Percentiles rank a stretch among this genome's conserved stretches.
Conservation (phyloP, 371 early-diverging fungal genomes). For the Chytridiales sp. region DNA sequence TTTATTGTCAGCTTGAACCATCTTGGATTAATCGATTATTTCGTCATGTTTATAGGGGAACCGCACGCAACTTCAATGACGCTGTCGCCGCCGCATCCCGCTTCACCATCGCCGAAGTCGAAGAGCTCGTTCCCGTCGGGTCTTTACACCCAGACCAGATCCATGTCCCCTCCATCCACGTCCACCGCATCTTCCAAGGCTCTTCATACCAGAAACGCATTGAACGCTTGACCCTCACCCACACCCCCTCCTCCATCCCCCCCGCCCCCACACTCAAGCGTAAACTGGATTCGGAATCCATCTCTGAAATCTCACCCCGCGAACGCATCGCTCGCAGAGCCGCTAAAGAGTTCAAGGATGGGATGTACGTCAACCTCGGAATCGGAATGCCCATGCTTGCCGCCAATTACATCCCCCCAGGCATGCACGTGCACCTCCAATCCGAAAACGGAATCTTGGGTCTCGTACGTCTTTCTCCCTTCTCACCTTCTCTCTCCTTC, state of each 20-base stretch:
- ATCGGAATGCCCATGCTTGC: conserved; percentile 77
- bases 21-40: no score
- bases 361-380: conserved; percentile 69
- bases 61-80: conserved; percentile 71
- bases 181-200: conserved; percentile 64
- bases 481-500: neutral
- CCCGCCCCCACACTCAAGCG: no score
- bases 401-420: conserved; percentile 62
- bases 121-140: conserved; percentile 71
- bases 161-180: conserved; percentile 67
- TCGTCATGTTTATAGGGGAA: conserved; percentile 48
- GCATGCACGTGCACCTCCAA: conserved; percentile 65
- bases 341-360: conserved; percentile 69
- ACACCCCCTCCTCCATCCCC: no score
- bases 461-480: conserved; percentile 21
- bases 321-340: conserved; percentile 66
- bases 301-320: no score
- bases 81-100: conserved; percentile 40
- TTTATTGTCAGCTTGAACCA: no score
- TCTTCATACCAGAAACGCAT: conserved; percentile 66
- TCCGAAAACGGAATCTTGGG: conserved; percentile 71
- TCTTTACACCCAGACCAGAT: conserved; percentile 62
- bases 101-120: conserved; percentile 71
- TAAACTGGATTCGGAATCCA: no score
- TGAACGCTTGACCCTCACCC: no score